A percentile compares a stretch with the other conserved stretches of the same genome.
These are phyloP conservation scores for Naganishia sp. DNA, from an alignment of 1,284 basidiomycete species.

Conservation along the genomic window DNA sequence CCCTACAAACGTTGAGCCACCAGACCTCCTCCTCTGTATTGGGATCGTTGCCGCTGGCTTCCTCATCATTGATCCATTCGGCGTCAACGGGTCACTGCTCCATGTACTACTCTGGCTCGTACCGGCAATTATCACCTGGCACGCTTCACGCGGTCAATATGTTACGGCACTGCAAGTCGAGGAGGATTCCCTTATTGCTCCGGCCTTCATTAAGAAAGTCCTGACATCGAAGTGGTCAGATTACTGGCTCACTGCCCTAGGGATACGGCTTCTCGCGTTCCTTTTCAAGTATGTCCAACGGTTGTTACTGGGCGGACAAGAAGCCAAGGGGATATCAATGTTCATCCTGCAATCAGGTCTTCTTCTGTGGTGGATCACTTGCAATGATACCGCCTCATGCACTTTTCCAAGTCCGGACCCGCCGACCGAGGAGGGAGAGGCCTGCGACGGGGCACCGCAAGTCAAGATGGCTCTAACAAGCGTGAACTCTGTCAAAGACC, in stretches of 20 bases:
- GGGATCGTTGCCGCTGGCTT: not conserved
- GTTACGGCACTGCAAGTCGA: not conserved
- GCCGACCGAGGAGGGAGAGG: too few relatives aligned
- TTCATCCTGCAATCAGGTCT: not conserved
- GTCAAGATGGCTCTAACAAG: too few relatives aligned
- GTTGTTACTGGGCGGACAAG: too few relatives aligned
- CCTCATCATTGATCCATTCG: conserved; percentile 7
- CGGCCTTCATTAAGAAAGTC: not conserved
- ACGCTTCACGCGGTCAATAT: not conserved
- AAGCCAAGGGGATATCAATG: not conserved
- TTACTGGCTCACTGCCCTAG: conserved; percentile 10
- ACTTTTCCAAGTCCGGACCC: too few relatives aligned
- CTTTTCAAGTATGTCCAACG: not conserved
- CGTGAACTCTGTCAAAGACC: too few relatives aligned
- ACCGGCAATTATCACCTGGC: not conserved
- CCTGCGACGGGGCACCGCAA: too few relatives aligned
- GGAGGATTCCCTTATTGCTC: not conserved
- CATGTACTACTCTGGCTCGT: conserved; percentile 3
- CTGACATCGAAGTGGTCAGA: conserved; percentile 9
- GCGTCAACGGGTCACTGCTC: not conserved
- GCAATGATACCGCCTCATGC: not conserved
- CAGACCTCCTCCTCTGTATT: not conserved
- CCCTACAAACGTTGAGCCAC: not conserved
- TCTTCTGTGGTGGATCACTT: conserved; percentile 13
- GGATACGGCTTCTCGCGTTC: not conserved